Percentiles rank a stretch among this genome's conserved stretches.
Conservation (phyloP, 2,329 filamentous ascomycete genomes). For the Xylariaceae sp. region DNA sequence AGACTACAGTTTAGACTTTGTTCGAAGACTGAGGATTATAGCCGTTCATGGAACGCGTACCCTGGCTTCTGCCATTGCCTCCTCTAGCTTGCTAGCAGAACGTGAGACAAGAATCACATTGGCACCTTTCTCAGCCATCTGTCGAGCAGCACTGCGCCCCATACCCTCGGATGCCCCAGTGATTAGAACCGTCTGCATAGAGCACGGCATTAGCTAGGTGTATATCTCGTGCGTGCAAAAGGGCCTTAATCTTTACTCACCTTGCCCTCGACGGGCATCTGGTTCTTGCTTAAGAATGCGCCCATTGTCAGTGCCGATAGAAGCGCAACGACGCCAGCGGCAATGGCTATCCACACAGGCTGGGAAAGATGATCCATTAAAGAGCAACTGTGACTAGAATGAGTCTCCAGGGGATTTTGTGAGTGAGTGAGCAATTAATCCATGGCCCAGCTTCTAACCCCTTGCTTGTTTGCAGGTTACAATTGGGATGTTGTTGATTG, state of each 20-base stretch:
- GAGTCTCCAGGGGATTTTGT: conserved; percentile 3
- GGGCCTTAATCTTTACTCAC: conserved; percentile 51
- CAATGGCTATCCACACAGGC: conserved; percentile 31
- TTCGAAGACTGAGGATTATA: too few relatives aligned
- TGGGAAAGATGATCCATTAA: conserved; percentile 29
- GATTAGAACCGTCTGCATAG: conserved; percentile 76
- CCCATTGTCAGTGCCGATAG: conserved; percentile 62
- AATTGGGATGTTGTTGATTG: too few relatives aligned
- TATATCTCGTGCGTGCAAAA: conserved; percentile 23
- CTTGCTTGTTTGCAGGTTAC: too few relatives aligned
- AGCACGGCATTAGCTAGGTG: conserved; percentile 17
- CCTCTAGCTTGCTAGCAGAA: conserved; percentile 74
- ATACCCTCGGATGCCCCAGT: conserved; percentile 94
- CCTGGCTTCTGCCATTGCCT: conserved; percentile 62
- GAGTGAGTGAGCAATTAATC: background rate
- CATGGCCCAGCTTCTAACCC: too few relatives aligned
- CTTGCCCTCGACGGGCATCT: conserved; percentile 84
- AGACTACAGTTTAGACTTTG: conserved; percentile 21
- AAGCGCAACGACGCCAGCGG: conserved; percentile 42
- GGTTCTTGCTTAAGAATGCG: conserved; percentile 70
- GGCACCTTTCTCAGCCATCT: conserved; percentile 82
- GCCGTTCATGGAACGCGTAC: conserved; percentile 25
- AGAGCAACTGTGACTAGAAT: background rate
- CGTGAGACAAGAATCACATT: conserved; percentile 86
- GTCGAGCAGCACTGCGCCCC: conserved; percentile 75